Conservation (phyloP, 345 rosid species). For the Xanthoceras sorbifolium region DNA sequence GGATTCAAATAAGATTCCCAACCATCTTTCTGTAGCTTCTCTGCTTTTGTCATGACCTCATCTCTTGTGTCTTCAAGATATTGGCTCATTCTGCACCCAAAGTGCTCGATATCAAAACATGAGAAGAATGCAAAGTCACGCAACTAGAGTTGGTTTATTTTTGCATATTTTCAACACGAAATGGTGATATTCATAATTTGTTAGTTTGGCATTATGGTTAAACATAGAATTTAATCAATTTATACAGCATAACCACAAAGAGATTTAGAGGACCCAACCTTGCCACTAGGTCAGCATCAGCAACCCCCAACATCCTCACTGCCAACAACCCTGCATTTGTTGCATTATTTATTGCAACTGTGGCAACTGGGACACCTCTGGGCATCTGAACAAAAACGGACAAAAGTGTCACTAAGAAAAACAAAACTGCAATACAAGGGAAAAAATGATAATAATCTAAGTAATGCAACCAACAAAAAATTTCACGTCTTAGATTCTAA, state of each 20-base stretch:
- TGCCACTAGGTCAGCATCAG: conserved; percentile 65
- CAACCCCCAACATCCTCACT: conserved; percentile 70
- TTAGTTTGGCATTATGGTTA: not conserved
- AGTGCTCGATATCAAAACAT: not conserved
- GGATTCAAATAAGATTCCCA: conserved; percentile 75
- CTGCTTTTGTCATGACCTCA: conserved; percentile 69
- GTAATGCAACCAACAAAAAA: not conserved
- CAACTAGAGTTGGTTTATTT: not conserved
- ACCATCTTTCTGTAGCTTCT: conserved; percentile 63
- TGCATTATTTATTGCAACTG: conserved; percentile 87
- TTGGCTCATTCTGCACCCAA: conserved; percentile 71
- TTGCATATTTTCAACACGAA: not conserved
- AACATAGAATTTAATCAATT: not conserved
- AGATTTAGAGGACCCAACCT: conserved; percentile 33
- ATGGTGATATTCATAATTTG: not conserved
- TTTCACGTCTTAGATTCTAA: not conserved
- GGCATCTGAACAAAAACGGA: conserved; percentile 62
- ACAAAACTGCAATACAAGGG: not conserved
- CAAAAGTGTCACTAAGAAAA: not conserved
- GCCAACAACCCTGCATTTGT: conserved; percentile 88
- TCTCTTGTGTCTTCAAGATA: conserved; percentile 82
- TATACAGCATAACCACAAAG: not conserved
- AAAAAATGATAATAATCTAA: not conserved
- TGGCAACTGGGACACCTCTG: conserved; percentile 93
- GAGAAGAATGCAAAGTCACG: not conserved